Conservation (phyloP, 2,329 filamentous ascomycete genomes). For the Alternaria consortialis region DNA sequence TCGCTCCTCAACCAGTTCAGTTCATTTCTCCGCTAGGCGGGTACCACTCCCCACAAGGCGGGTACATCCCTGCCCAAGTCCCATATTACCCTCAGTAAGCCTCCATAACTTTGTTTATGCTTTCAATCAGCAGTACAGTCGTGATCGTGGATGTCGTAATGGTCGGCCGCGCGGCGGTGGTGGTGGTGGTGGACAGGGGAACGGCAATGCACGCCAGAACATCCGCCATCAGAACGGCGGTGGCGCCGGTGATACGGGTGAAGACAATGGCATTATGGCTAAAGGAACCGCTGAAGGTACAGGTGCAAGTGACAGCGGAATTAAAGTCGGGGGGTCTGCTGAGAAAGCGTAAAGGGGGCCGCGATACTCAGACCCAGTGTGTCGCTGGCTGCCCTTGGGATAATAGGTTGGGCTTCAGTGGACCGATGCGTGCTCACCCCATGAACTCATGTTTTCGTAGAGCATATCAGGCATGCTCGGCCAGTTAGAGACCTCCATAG, state of each 20-base stretch:
- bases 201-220: not conserved
- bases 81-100: not conserved
- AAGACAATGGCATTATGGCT: not conserved
- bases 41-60: not conserved
- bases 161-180: not conserved
- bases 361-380: not conserved
- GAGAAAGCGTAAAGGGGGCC: not conserved
- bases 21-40: not conserved
- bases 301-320: not conserved
- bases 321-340: not conserved
- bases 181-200: not conserved
- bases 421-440: not conserved
- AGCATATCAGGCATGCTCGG: not conserved
- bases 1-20: not conserved
- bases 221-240: not conserved
- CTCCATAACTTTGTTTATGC: not conserved
- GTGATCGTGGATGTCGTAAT: not conserved
- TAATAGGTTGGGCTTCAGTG: not conserved
- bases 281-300: not conserved
- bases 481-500: not conserved
- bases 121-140: not conserved
- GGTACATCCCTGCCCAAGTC: not conserved
- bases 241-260: not conserved
- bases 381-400: not conserved
- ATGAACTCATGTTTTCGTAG: not conserved